A percentile compares a stretch with the other conserved stretches of the same genome.
These are phyloP conservation scores for Paratinospora sagittata DNA, from an alignment of 164 flowering plant species.

Conservation along the genomic window DNA sequence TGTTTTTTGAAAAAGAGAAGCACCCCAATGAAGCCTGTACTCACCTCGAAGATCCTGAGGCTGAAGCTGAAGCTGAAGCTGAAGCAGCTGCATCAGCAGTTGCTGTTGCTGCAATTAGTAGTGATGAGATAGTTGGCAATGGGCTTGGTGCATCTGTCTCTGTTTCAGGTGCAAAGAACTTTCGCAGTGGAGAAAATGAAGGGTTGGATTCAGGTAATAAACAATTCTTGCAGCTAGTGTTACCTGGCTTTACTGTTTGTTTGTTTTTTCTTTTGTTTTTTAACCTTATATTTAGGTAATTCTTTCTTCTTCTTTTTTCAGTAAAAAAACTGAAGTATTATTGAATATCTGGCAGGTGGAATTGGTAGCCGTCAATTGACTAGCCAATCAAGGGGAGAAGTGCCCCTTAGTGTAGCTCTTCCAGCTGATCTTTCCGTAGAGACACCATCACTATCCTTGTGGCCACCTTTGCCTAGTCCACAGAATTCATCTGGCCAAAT, in stretches of 20 bases:
- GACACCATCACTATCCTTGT: slow-evolving; percentile 70
- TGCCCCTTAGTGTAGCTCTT: slow-evolving; percentile 71
- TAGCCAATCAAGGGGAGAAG: slow-evolving; percentile 62
- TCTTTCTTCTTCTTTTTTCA: neutral
- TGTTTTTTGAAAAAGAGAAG: slow-evolving; percentile 59
- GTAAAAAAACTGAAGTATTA: neutral
- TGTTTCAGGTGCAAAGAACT: slow-evolving; percentile 49
- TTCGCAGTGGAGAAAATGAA: slow-evolving; percentile 40
- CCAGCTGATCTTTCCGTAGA: slow-evolving; percentile 97
- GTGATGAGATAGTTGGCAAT: slow-evolving; percentile 60
- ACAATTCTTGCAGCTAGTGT: neutral
- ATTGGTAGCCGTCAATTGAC: slow-evolving; percentile 38
- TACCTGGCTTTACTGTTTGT: neutral
- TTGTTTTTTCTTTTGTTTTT: neutral
- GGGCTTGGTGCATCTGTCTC: slow-evolving; percentile 38
- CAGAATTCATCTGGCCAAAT: slow-evolving; percentile 62
- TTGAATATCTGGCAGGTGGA: slow-evolving; percentile 36
- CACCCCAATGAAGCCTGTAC: slow-evolving; percentile 40
- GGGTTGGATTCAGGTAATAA: slow-evolving; percentile 25
- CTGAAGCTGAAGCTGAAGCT: slow-evolving; percentile 63
- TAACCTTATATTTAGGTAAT: neutral
- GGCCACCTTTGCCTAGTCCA: slow-evolving; percentile 82
- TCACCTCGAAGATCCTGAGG: slow-evolving; percentile 61
- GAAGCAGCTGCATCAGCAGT: slow-evolving; percentile 94
- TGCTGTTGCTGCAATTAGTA: slow-evolving; percentile 87